phyloP scores from a whole-genome alignment of 371 early-diverging fungal species.

The Lichtheimia ramosa region DNA sequence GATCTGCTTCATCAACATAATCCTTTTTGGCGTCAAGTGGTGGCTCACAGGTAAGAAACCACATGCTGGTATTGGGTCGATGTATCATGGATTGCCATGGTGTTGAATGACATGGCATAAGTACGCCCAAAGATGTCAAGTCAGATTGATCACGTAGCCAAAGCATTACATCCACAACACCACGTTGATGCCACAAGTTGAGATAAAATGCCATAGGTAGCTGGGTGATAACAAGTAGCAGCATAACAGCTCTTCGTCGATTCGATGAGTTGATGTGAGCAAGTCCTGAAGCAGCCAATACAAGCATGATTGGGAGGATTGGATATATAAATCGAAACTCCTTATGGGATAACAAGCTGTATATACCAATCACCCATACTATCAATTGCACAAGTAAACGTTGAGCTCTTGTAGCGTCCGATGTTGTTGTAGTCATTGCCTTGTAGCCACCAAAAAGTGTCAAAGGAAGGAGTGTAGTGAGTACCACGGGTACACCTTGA shows the following conservation, averaged over 20 bases:
- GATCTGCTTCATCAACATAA: conserved; percentile 79
- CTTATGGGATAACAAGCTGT: conserved; percentile 85
- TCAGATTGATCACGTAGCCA: conserved; percentile 60
- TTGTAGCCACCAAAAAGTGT: conserved; percentile 21
- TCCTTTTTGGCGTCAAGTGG: conserved; percentile 51
- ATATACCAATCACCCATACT: conserved; percentile 58
- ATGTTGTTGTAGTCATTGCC: conserved; percentile 10
- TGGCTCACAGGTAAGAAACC: conserved; percentile 92
- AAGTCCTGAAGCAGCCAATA: conserved; percentile 65
- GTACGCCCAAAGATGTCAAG: conserved; percentile 36
- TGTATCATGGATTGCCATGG: conserved; percentile 85
- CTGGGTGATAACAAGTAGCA: conserved; percentile 59
- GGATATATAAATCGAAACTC: conserved; percentile 92
- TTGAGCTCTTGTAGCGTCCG: neutral
- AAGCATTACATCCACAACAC: conserved; percentile 84
- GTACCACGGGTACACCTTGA: conserved; percentile 78
- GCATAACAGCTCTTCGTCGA: conserved; percentile 4
- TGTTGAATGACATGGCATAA: conserved; percentile 97
- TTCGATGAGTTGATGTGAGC: conserved; percentile 8
- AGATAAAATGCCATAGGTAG: conserved; percentile 70
- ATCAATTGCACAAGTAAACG: conserved; percentile 15
- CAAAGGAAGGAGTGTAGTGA: conserved; percentile 74
- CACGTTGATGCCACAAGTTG: conserved; percentile 82
- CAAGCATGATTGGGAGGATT: conserved; percentile 73
- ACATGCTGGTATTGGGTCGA: conserved; percentile 48